Evolutionary conservation across 305 asterid genomes (phyloP), one percentile per base, ranked within the genome.

Genomic region (Caryopteris hybrid): DNA sequence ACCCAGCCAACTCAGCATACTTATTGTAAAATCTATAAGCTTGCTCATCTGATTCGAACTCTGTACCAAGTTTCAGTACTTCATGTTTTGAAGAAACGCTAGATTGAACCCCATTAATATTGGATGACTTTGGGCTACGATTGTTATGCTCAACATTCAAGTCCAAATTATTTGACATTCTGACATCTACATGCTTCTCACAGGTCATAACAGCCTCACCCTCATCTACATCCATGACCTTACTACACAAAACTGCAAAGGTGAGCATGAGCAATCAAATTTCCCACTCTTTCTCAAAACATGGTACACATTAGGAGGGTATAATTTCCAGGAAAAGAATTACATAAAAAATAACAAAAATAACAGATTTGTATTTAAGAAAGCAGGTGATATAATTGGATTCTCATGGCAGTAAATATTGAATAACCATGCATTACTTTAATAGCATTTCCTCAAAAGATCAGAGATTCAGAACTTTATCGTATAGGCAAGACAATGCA

Each of bases 1-100:
- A 85, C 64, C 91, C 91, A 21, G 65, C 86, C 80, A 85, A 61
- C 80, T 77, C 85, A 50, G 88, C 91, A 57, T 85, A 85, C 72
- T 66, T 83, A 41, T 69, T 70, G 68, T 85, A 85, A 72, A 70
- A 83, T 52, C 57, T 64, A 59, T 85, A 80, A 2, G 88, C 86
- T 61, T 80, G 84, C 72, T 85, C 90, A 21, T 85, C 87, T 3
- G 87, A 76, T 21, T 78, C 86, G 72, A 85, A 85, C 74, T 85
- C 90, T 8, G 70, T 56, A 17, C 83, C 88, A 74, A 80, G 61
- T 68, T 67, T 78, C 54, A 76, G 86, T 10, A 64, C 79, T 54
- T 84, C 76, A 60, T 60, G 56, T 51, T 69, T 72, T 3, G 54
- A 74, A 45, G 76, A 71, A 47, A 47, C 31, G 29, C 45, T 16